A percentile compares a stretch with the other conserved stretches of the same genome.
These are phyloP conservation scores for Vigna mungo DNA, from an alignment of 306 rosid species.

Conservation along the genomic window DNA sequence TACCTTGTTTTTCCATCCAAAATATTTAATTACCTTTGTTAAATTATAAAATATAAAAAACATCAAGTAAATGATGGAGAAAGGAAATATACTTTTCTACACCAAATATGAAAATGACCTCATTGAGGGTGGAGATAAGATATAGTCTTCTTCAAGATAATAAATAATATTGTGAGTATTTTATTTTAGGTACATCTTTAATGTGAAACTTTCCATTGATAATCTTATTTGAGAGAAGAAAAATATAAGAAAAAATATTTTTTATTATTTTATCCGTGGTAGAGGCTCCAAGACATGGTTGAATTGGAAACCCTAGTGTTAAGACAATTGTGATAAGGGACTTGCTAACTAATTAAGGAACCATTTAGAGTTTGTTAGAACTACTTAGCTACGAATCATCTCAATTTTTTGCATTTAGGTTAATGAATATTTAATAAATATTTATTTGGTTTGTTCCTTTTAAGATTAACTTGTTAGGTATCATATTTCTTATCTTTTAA, in stretches of 20 bases:
- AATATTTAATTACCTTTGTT: slow-evolving; percentile 9
- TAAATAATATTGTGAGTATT: too few species aligned
- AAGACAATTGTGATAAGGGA: not conserved
- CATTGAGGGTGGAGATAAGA: not conserved
- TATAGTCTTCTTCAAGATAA: not conserved
- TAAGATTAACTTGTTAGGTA: too few species aligned
- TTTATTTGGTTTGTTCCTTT: too few species aligned
- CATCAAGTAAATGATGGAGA: not conserved
- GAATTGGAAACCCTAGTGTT: not conserved
- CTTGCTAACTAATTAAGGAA: not conserved
- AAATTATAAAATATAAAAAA: slow-evolving; percentile 15
- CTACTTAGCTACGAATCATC: too few species aligned
- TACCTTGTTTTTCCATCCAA: not conserved
- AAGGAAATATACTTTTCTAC: not conserved
- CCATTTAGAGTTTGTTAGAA: not conserved
- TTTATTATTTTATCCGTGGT: not conserved
- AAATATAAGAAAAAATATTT: too few species aligned
- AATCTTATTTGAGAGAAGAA: too few species aligned
- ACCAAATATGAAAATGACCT: not conserved
- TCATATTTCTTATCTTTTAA: too few species aligned
- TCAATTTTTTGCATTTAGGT: too few species aligned
- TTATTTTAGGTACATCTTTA: too few species aligned
- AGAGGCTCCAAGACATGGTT: not conserved
- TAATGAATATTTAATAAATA: too few species aligned
- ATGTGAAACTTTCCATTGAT: too few species aligned